phyloP scores from a whole-genome alignment of 139 green algal species.

The Pycnococcus provasolii region DNA sequence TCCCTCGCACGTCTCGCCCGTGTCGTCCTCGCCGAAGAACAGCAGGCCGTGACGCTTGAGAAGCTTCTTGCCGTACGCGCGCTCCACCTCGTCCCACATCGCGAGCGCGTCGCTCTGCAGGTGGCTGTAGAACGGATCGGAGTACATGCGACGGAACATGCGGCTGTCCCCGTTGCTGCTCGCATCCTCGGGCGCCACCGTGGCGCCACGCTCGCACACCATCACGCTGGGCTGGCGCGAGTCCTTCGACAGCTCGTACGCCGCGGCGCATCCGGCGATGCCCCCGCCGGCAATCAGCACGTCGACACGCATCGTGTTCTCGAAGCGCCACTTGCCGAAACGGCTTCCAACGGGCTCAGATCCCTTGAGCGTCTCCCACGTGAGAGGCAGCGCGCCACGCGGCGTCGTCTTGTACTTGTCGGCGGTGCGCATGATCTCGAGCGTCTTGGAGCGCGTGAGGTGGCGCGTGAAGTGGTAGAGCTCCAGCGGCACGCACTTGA shows the following conservation, averaged over 20 bases:
- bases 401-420: background rate
- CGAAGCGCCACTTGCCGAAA: background rate
- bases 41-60: constrained; percentile 23
- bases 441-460: background rate
- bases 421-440: background rate
- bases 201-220: background rate
- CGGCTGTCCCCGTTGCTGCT: constrained; percentile 20
- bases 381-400: too few relatives aligned
- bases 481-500: background rate
- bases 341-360: background rate
- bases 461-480: constrained; percentile 6
- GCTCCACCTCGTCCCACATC: constrained; percentile 23
- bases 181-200: background rate
- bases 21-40: constrained; percentile 30
- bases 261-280: constrained; percentile 11
- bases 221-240: background rate
- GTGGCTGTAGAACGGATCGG: constrained; percentile 19
- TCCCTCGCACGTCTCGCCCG: constrained; percentile 29
- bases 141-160: constrained; percentile 31
- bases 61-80: constrained; percentile 9
- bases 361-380: too few relatives aligned
- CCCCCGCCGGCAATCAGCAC: constrained; percentile 6
- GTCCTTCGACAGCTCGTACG: constrained; percentile 4
- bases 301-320: background rate
- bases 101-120: constrained; percentile 23